These are phyloP conservation scores for Nemania abortiva DNA, from an alignment of 2,329 filamentous ascomycete species.

Conservation along the genomic window DNA sequence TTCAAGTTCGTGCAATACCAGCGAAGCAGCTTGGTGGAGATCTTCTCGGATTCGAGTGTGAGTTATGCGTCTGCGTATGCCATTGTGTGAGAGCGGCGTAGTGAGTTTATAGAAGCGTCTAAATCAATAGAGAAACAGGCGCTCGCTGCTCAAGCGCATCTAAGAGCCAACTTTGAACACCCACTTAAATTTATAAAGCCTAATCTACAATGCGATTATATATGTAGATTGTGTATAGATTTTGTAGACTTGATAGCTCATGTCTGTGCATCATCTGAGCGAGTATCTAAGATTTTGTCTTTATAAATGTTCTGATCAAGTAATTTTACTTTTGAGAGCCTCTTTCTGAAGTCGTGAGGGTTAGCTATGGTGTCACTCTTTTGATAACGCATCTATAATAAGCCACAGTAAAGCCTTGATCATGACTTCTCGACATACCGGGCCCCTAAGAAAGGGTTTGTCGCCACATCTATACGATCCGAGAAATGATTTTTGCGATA, in stretches of 20 bases:
- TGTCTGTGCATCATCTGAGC: neutral
- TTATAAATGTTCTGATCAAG: neutral
- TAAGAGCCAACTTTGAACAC: conserved; percentile 5
- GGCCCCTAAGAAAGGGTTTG: neutral
- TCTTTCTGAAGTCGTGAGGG: neutral
- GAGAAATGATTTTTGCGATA: neutral
- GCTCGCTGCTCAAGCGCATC: neutral
- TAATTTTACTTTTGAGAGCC: neutral
- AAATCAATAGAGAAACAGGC: conserved; percentile 1
- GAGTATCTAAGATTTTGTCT: neutral
- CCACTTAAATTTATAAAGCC: neutral
- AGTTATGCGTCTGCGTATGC: conserved; percentile 96
- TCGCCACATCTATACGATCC: neutral
- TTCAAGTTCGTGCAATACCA: conserved; percentile 91
- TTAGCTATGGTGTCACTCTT: neutral
- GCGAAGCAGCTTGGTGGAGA: conserved; percentile 80
- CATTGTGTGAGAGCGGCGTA: conserved; percentile 63
- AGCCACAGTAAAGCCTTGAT: neutral
- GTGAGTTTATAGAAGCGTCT: conserved; percentile 4
- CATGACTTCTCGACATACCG: neutral
- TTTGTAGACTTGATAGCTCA: neutral
- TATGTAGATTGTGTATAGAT: conserved; percentile 2
- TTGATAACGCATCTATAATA: neutral
- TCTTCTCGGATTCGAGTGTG: conserved; percentile 82
- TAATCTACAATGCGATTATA: neutral